Conservation (phyloP, 225 moss, liverwort and hornwort species). For the Asterella californica region DNA sequence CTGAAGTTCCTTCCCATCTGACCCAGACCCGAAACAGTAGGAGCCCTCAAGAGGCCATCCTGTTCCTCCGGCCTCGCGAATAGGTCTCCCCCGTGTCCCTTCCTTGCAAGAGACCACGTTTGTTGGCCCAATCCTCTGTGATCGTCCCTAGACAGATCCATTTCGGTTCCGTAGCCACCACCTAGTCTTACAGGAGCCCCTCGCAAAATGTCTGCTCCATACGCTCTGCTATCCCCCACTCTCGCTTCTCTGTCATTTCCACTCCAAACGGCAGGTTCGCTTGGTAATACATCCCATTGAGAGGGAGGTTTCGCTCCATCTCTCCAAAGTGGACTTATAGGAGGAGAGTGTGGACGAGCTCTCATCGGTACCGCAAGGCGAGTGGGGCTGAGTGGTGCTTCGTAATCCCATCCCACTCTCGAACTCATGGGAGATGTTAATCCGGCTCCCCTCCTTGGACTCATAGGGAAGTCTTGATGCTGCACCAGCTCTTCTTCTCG, state of each 20-base stretch:
- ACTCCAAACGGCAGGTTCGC: constrained; percentile 9
- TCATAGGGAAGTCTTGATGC: constrained; percentile 29
- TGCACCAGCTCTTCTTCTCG: constrained; percentile 31
- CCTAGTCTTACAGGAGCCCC: not conserved
- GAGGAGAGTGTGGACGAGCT: constrained; percentile 25
- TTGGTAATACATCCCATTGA: constrained; percentile 42
- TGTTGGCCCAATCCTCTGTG: constrained; percentile 18
- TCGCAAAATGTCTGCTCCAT: not conserved
- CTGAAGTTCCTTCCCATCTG: constrained; percentile 17
- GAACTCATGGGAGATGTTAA: constrained; percentile 35
- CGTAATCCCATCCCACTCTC: constrained; percentile 29
- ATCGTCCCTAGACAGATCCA: constrained; percentile 16
- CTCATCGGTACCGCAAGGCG: constrained; percentile 21
- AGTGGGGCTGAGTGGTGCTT: constrained; percentile 20
- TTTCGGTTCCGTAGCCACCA: constrained; percentile 18
- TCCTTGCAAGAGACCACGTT: constrained; percentile 26
- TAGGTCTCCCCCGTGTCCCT: constrained; percentile 8
- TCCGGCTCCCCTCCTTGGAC: constrained; percentile 22
- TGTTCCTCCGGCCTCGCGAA: constrained; percentile 20
- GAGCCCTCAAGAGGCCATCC: constrained; percentile 10
- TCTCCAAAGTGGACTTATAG: constrained; percentile 33
- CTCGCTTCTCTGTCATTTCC: constrained; percentile 24
- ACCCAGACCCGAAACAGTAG: not conserved
- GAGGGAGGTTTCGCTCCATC: constrained; percentile 23
- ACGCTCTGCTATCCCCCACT: constrained; percentile 22